A percentile compares a stretch with the other conserved stretches of the same genome.
Conservation (phyloP, 805 yeast species). For the Saturnispora hagleri region DNA sequence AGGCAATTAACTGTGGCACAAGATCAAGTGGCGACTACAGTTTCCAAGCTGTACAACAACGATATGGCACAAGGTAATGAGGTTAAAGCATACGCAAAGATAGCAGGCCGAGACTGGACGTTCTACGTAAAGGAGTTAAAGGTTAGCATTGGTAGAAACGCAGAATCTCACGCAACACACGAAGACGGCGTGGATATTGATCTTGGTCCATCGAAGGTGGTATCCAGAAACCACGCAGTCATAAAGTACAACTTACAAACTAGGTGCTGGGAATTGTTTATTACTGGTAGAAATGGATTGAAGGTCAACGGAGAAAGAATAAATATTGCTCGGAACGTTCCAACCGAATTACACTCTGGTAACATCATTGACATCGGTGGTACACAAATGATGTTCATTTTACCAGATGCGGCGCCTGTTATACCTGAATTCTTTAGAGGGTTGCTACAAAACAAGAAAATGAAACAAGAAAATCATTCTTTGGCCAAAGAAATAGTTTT, state of each 20-base stretch:
- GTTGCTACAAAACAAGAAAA: conserved; percentile 25
- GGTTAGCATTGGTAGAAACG: conserved; percentile 80
- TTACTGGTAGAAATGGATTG: conserved; percentile 88
- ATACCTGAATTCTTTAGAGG: conserved; percentile 43
- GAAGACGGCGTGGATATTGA: conserved; percentile 60
- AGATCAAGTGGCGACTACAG: conserved; percentile 54
- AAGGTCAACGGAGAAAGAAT: conserved; percentile 66
- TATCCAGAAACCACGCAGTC: conserved; percentile 80
- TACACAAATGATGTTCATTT: conserved; percentile 96
- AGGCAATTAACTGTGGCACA: conserved; percentile 62
- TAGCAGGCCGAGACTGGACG: conserved; percentile 92
- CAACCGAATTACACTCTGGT: conserved; percentile 68
- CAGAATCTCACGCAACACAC: conserved; percentile 29
- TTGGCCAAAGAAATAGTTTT: neutral
- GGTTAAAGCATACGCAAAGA: conserved; percentile 96
- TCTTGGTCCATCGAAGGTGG: conserved; percentile 96
- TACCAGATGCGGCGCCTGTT: conserved; percentile 80
- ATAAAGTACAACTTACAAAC: conserved; percentile 67
- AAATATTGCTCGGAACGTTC: conserved; percentile 29
- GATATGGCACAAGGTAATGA: conserved; percentile 60
- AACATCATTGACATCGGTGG: conserved; percentile 91
- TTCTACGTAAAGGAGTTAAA: conserved; percentile 75
- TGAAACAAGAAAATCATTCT: neutral
- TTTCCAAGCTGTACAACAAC: conserved; percentile 64
- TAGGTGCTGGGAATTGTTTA: conserved; percentile 79